Conservation (phyloP, 257 asterid genomes). For the Solanum lycopersicoides region DNA sequence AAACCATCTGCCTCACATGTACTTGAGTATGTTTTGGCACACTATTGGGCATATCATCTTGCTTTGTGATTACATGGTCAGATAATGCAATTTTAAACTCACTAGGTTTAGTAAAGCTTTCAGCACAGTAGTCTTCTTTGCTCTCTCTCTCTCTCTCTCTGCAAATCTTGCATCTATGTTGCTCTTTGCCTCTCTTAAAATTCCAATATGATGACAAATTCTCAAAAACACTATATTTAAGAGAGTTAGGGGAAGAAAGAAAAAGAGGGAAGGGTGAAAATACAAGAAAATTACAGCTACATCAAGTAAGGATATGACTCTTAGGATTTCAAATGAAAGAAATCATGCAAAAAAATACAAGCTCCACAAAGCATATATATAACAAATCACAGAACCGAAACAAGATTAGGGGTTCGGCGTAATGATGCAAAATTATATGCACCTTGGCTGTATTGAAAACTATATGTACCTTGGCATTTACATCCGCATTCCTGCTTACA, state of each 20-base stretch:
- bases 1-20: not conserved
- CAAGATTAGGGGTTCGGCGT: not conserved
- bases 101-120: not conserved
- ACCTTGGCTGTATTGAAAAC: slow-evolving; percentile 39
- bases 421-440: not conserved
- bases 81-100: not conserved
- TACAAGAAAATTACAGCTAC: not conserved
- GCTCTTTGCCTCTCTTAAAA: not conserved
- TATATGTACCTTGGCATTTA: slow-evolving; percentile 63
- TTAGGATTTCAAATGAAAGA: not conserved
- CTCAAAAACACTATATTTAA: not conserved
- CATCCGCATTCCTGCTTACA: slow-evolving; percentile 63
- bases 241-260: not conserved
- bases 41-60: not conserved
- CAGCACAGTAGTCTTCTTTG: not conserved
- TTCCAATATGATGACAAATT: not conserved
- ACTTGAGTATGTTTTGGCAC: not conserved
- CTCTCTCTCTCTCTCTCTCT: not conserved
- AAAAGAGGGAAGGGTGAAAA: not conserved
- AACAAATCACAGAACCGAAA: not conserved
- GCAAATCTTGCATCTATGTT: not conserved
- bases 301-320: not conserved
- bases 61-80: not conserved
- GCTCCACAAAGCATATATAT: not conserved
- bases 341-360: not conserved